Percentiles rank a stretch among this genome's conserved stretches.
phyloP scores from a whole-genome alignment of 2,329 filamentous ascomycete genomes.

The Apiospora saccharicola region DNA sequence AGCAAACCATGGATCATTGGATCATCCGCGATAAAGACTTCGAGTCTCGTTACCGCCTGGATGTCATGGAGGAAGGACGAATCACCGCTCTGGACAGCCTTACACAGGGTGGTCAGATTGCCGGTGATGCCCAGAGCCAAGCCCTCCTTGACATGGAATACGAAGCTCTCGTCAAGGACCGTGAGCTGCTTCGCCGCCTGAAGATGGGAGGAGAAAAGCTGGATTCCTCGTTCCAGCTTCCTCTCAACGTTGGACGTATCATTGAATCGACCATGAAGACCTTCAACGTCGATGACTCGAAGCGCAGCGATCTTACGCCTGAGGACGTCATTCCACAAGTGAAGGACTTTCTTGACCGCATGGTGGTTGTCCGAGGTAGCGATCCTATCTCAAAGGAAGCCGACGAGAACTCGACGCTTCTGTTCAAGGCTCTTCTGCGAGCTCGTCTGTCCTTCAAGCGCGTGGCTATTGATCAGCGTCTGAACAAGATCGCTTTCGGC shows the following conservation, averaged over 20 bases:
- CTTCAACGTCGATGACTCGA: slow-evolving; percentile 86
- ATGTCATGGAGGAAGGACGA: slow-evolving; percentile 68
- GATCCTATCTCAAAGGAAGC: slow-evolving; percentile 87
- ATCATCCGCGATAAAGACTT: slow-evolving; percentile 81
- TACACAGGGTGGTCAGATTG: slow-evolving; percentile 81
- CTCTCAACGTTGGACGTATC: slow-evolving; percentile 89
- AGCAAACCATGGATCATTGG: slow-evolving; percentile 88
- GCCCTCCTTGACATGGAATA: slow-evolving; percentile 87
- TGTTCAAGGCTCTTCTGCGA: slow-evolving; percentile 92
- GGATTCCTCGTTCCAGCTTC: slow-evolving; percentile 87
- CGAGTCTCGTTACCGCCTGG: slow-evolving; percentile 81
- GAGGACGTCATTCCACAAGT: slow-evolving; percentile 86
- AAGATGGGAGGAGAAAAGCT: slow-evolving; percentile 71
- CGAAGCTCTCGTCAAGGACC: slow-evolving; percentile 78
- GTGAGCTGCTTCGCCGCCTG: slow-evolving; percentile 75
- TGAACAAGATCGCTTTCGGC: slow-evolving; percentile 92
- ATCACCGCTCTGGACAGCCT: slow-evolving; percentile 19
- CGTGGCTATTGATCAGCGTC: slow-evolving; percentile 81
- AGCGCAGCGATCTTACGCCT: slow-evolving; percentile 89
- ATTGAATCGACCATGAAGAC: slow-evolving; percentile 89
- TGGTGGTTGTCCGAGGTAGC: slow-evolving; percentile 85
- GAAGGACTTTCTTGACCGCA: slow-evolving; percentile 74
- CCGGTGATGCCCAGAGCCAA: slow-evolving; percentile 88
- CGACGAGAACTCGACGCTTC: slow-evolving; percentile 83
- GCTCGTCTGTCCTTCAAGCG: slow-evolving; percentile 93